Conservation (phyloP, 352 stramenopile species). For the Pythium utonaiense region DNA sequence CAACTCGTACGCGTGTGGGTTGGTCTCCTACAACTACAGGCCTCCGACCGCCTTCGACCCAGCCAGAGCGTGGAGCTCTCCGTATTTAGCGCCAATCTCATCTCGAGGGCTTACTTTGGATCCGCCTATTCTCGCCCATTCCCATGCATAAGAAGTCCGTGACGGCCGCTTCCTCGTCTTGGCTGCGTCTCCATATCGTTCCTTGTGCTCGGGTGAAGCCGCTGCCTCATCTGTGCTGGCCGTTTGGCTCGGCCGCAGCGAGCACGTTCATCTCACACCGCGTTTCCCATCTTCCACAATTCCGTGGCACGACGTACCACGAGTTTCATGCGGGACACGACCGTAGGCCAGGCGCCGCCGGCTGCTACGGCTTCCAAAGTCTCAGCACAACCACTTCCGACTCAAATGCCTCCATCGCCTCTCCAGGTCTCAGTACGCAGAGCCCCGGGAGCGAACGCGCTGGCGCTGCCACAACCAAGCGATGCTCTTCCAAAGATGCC, state of each 20-base stretch:
- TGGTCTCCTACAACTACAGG: background rate
- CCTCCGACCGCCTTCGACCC: background rate
- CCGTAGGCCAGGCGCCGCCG: too few relatives aligned
- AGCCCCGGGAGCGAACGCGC: too few relatives aligned
- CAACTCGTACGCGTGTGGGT: background rate
- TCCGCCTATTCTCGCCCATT: background rate
- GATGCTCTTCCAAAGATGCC: too few relatives aligned
- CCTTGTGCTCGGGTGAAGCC: background rate
- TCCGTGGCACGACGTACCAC: too few relatives aligned
- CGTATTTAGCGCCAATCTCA: background rate
- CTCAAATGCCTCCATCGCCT: background rate
- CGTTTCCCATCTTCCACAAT: background rate
- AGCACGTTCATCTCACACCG: background rate
- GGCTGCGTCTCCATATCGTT: background rate
- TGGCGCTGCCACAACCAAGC: too few relatives aligned
- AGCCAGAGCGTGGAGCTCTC: background rate
- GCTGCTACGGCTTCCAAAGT: background rate
- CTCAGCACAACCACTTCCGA: background rate
- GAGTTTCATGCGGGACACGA: background rate
- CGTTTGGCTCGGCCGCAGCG: background rate
- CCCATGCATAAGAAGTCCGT: conserved; percentile 1
- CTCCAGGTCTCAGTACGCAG: background rate
- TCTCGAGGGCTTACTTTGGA: background rate
- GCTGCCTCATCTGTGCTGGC: background rate
- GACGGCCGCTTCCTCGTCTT: background rate